Evolutionary conservation across 2,329 filamentous ascomycete species (phyloP), one percentile per base, ranked within the genome.

Genomic region (Ophiostoma piceae): DNA sequence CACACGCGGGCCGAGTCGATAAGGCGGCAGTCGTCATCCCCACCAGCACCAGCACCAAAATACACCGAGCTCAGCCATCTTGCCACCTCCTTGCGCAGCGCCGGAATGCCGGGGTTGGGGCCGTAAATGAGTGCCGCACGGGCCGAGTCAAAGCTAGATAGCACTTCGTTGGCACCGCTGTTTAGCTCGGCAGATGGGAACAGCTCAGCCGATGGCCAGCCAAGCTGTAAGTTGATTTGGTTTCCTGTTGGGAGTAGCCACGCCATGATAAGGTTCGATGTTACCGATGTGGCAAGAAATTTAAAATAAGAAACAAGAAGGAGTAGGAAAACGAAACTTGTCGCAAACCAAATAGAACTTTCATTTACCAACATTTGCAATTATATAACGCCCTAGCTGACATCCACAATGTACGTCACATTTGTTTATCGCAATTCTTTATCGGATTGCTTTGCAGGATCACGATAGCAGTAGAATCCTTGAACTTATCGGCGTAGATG

Each of bases 41-140:
- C 29, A n/a, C 14, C 32, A 16, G 60, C 32, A 2, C 6, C n/a
- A 57, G n/a, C n/a, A 26, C 51, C 51, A 57, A 26, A 57, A 76
- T 90, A 91, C 76, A 88, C 88, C 1, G 76, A 74, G 0, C 82
- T 83, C 64, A 91, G 81, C 88, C 88, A 91, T 70, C 80, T 76
- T 19, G 87, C 86, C 60, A 91, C 78, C 65, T 84, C 80, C 67
- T 81, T 77, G 62, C 87, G 83, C 16, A 88, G 78, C 16, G 82
- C 80, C 16, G 77, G 75, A 72, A 86, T 83, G 41, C 89, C 89
- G 67, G 82, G 79, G 74, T 90, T 87, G 0, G 88, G 87, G 0
- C 87, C 89, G 74, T 91, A 91, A 26, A 70, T 71, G 1, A 71
- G 51, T 5, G 68, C 60, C 1, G 35, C 29, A 16, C 29, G 29